Base-by-base conservation (phyloP, 2,329 filamentous ascomycete genomes). In the Ophiostoma fasciatum region DNA sequence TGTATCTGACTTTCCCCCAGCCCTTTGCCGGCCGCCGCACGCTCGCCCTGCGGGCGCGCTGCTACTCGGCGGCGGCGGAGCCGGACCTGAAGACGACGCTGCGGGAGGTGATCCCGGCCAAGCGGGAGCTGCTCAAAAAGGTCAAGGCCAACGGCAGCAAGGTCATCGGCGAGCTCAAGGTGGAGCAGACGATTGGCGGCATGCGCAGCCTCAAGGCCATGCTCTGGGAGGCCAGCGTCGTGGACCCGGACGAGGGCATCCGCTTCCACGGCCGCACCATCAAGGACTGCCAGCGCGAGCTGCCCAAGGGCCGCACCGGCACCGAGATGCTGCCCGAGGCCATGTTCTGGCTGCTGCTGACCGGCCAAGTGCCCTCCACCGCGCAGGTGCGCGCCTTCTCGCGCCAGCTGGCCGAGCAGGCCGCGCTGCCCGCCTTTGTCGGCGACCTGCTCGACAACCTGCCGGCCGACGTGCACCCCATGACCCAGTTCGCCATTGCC, bases 321-420 rank as follows among this genome's bases (percentile, higher is more conserved):
- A 92, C 84, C 6, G 88, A 96, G 63, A 98, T 96, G 90, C 73
- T 96, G 11, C 90, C 90, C 32, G 90, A 98, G 62, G 78, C 88
- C 59, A 98, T 98, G 90, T 98, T 98, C 71, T 98, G 90, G 90
- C 75, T 96, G 28, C 75, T 98, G 34, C 68, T 98, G 48, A 98
- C 90, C 9, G 90, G 90, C 41, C 71, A 92, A 59, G 82, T 96
- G 17, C 90, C 90, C 18, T 82, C 81, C 1, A 79, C 77, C 17
- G 64, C 64, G 43, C 90, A 98, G 60, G 74, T 90, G 44, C 82
- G 88, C 50, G 66, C 62, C 30, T 76, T 98, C 49, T 93, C 84
- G 31, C 74, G 78, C 40, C 79, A 96, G 58, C 68, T 96, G 18
- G 90, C 90, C 35, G 79, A 87, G 56, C 78, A 94, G 62, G 80